Base-by-base conservation (phyloP, 257 asterid genomes). In the Eustoma russellianum region DNA sequence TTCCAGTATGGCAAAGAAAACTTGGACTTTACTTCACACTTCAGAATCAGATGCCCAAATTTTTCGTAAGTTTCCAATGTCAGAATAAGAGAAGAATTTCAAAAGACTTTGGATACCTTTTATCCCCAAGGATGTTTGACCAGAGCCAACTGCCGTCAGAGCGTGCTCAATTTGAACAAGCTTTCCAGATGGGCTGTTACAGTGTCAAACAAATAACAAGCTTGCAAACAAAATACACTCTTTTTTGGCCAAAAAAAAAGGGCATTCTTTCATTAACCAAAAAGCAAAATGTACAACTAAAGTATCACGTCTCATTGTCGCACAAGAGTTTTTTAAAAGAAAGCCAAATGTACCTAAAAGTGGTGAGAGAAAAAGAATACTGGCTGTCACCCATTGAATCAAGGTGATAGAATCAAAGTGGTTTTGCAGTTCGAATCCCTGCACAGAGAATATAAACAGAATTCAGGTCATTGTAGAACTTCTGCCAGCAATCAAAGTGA, bases 111-210 rank as follows among this genome's bases (percentile, higher is more conserved):
- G 38, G n/a, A n/a, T 59, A 92, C 99, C 97, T 85, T 92, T 92
- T 66, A 92, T 92, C 52, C 99, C 99, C 60, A 92, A 57, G 48
- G 99, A 92, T 24, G 99, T 92, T 75, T 92, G 99, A 53, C 99
- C 99, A 60, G 99, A 92, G 48, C 97, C 99, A 58, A 92, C 99
- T 1, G 99, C 99, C 5, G 99, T 92, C 67, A 92, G 72, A 51
- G 99, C 99, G 55, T 92, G 99, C 60, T 92, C 99, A 56, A 92
- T 92, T 73, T 92, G 99, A 73, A 88, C 99, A 65, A 92, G 87
- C 77, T 92, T 92, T 33, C 99, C 99, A 6, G 99, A 92, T 47
- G 99, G 99, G 46, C 99, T 92, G 76, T 63, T 12, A 65, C 10
- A 57, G 5, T 44, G 44, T 33, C 41, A 50, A 64, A 28, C 30